A percentile compares a stretch with the other conserved stretches of the same genome.
phyloP scores from a whole-genome alignment of 331 rosid species.

The Acacia concinna region DNA sequence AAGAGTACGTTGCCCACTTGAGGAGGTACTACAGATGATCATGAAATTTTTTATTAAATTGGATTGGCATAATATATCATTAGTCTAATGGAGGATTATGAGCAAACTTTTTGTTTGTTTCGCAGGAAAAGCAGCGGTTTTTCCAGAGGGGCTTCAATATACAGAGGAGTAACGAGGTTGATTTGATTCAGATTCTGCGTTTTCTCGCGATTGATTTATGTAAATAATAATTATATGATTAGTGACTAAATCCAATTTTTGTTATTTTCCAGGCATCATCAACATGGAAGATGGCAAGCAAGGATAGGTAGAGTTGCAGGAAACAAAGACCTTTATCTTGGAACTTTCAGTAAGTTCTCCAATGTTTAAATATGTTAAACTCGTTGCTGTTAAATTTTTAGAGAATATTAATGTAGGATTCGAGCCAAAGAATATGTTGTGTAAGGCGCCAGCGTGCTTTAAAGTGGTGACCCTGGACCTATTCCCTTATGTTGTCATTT shows the following conservation, averaged over 20 bases:
- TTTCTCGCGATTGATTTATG: background rate
- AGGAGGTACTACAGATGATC: slow-evolving; percentile 54
- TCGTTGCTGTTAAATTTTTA: background rate
- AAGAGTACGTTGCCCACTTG: slow-evolving; percentile 94
- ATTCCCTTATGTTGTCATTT: slow-evolving; percentile 28
- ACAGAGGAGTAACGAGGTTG: slow-evolving; percentile 95
- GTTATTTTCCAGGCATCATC: slow-evolving; percentile 70
- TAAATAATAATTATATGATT: background rate
- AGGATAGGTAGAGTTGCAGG: slow-evolving; percentile 99
- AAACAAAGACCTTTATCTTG: slow-evolving; percentile 96
- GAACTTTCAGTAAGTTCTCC: slow-evolving; percentile 77
- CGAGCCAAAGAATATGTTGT: background rate
- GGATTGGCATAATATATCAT: background rate
- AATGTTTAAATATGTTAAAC: background rate
- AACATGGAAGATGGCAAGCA: slow-evolving; percentile 99
- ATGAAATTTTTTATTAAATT: background rate
- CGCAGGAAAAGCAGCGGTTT: slow-evolving; percentile 98
- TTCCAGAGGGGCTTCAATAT: slow-evolving; percentile 95
- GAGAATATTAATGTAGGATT: background rate
- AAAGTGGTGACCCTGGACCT: slow-evolving; percentile 10
- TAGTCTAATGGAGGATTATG: slow-evolving; percentile 13
- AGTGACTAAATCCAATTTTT: background rate
- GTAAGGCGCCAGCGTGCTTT: background rate
- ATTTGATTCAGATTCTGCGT: background rate
- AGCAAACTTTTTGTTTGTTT: background rate